Base-by-base conservation (phyloP, 345 rosid genomes). In the Dovyalis caffra region DNA sequence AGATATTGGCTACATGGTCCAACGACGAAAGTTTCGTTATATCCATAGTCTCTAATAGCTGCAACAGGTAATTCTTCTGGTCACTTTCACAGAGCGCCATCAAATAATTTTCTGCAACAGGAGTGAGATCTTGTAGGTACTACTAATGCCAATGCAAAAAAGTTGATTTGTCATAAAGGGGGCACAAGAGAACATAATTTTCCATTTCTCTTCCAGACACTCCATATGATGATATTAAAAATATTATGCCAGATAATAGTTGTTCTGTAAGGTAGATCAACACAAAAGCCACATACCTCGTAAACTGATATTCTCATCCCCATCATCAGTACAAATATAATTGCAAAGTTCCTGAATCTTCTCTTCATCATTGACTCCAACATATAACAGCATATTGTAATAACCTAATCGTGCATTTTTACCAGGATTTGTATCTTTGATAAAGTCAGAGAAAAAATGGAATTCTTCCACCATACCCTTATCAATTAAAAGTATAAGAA, bases 311-410 rank as follows among this genome's bases (percentile, higher is more conserved):
- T 71, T 74, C 25, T 68, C 80, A 65, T 73, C 78, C 60, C 56
- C 80, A 35, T 74, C 71, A 71, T 67, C 76, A 75, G 68, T 9
- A 62, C 74, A 78, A 69, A 86, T 79, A 49, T 38, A 66, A 65
- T 69, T 62, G 40, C 89, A 89, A 61, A 95, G 86, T 71, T 90
- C 85, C 53, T 57, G 83, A 77, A 95, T 84, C 85, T 85, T 91
- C 80, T 83, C 80, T 74, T 81, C 84, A 33, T 89, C 74, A 26
- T 85, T 72, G 61, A 77, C 83, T 77, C 83, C 83, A 66, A 86
- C 76, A 83, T 82, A 88, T 38, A 93, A 84, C 80, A 87, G 84
- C 94, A 95, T 93, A 86, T 95, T 97, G 76, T 93, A 93, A 85
- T 88, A 93, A 35, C 96, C 94, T 43, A 93, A 72, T 80, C 86